phyloP scores from a whole-genome alignment of 202 grass and related monocot species.

The Cymbopogon flexuosus region DNA sequence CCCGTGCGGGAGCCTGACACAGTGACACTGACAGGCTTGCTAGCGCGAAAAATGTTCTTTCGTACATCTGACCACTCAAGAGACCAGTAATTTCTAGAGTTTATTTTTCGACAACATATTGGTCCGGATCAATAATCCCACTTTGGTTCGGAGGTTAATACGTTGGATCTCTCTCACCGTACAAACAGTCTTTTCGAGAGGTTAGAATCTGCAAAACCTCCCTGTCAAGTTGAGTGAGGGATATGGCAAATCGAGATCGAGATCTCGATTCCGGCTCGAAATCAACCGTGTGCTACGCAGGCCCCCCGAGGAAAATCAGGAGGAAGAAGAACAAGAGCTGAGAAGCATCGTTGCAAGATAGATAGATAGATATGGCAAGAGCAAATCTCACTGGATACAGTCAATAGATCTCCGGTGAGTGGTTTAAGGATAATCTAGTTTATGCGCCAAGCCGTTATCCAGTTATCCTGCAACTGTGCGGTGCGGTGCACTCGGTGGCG shows the following conservation, averaged over 20 bases:
- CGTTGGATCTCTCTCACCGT: too few relatives aligned
- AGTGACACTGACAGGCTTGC: background rate
- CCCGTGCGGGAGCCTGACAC: background rate
- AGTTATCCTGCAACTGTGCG: background rate
- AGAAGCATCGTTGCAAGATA: background rate
- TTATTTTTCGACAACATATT: too few relatives aligned
- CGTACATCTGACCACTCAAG: too few relatives aligned
- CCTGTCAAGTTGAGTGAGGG: too few relatives aligned
- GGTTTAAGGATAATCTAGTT: constrained; percentile 13
- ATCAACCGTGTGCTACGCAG: background rate
- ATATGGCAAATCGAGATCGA: too few relatives aligned
- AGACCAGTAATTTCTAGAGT: too few relatives aligned
- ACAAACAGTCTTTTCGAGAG: too few relatives aligned
- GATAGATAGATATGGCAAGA: background rate
- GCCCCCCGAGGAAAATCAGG: background rate
- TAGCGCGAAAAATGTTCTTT: background rate
- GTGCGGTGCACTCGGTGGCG: background rate
- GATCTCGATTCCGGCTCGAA: background rate
- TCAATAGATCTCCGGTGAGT: background rate
- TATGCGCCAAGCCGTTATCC: background rate
- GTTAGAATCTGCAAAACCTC: too few relatives aligned
- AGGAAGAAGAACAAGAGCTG: background rate
- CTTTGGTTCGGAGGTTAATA: too few relatives aligned
- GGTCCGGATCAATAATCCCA: too few relatives aligned
- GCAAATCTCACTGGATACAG: background rate